phyloP scores from a whole-genome alignment of 2,329 filamentous ascomycete species.

The Ilyonectria destructans region DNA sequence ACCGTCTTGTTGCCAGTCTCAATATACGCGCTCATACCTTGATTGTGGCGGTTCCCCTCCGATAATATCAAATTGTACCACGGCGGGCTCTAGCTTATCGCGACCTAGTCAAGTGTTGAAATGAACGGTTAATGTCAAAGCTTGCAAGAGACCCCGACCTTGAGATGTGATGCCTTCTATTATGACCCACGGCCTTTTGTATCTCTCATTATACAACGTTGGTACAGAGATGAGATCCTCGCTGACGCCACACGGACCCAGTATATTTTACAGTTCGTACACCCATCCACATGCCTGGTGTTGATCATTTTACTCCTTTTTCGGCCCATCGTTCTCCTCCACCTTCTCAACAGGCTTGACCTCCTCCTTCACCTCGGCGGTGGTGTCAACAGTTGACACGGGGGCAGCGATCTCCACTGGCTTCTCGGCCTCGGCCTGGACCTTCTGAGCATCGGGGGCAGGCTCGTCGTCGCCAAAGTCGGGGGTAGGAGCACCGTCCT shows the following conservation, averaged over 20 bases:
- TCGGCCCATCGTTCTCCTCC: conserved; percentile 31
- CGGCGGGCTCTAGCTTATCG: too few species aligned
- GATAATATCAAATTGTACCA: too few species aligned
- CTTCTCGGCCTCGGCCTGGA: conserved; percentile 8
- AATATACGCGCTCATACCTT: conserved; percentile 33
- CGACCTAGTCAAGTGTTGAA: too few species aligned
- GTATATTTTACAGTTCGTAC: conserved; percentile 46
- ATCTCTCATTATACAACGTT: conserved; percentile 47
- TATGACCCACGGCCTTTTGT: conserved; percentile 41
- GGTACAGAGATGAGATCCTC: conserved; percentile 44
- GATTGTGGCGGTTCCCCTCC: neutral
- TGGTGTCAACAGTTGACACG: neutral
- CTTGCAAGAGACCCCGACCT: too few species aligned
- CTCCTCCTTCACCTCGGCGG: conserved; percentile 33
- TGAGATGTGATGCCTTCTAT: conserved; percentile 51
- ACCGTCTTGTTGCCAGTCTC: conserved; percentile 44
- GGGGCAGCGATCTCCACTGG: conserved; percentile 1
- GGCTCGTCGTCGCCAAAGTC: conserved; percentile 51
- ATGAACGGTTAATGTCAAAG: too few species aligned
- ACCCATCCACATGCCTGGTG: conserved; percentile 21
- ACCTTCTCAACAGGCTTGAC: conserved; percentile 17
- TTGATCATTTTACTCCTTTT: conserved; percentile 30
- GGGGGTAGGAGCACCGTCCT: conserved; percentile 58
- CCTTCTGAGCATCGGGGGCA: conserved; percentile 36
- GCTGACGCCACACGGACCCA: conserved; percentile 36